Percentiles rank a stretch among this genome's conserved stretches.
Conservation (phyloP, 305 asterid genomes). For the Withania somnifera region DNA sequence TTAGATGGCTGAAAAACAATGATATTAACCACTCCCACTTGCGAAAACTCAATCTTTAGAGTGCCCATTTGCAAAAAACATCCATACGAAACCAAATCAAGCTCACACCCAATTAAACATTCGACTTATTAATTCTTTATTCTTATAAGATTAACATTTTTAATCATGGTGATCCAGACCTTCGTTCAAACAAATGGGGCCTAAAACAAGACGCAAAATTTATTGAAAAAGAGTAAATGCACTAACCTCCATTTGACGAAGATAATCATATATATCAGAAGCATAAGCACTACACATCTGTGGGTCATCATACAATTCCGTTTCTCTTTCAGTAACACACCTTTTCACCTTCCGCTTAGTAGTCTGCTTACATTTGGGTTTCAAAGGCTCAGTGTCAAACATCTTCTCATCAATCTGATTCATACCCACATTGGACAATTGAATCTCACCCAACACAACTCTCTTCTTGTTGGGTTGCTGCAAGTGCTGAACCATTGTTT, state of each 20-base stretch:
- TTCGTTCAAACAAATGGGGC: not conserved
- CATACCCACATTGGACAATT: not conserved
- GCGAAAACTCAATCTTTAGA: not conserved
- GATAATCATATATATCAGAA: slow-evolving; percentile 21
- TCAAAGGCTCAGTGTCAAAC: not conserved
- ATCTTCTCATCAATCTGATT: not conserved
- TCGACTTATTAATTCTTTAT: too few relatives aligned
- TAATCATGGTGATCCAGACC: too few relatives aligned
- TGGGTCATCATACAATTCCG: slow-evolving; percentile 28
- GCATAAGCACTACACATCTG: slow-evolving; percentile 45
- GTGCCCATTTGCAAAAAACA: not conserved
- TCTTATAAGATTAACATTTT: too few relatives aligned
- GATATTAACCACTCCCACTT: not conserved
- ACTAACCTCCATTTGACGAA: slow-evolving; percentile 65
- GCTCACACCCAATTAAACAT: not conserved
- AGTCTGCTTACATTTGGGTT: slow-evolving; percentile 10
- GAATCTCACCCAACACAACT: slow-evolving; percentile 52
- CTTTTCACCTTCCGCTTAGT: slow-evolving; percentile 24
- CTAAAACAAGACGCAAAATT: not conserved
- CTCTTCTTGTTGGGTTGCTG: slow-evolving; percentile 30
- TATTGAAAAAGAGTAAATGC: not conserved
- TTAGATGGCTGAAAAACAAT: not conserved
- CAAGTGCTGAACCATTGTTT: slow-evolving; percentile 11
- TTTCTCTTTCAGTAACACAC: too few relatives aligned
- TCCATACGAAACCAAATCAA: not conserved